These are phyloP conservation scores for Triticum dicoccoides DNA, from an alignment of 176 grass and related monocot species.

Conservation along the genomic window DNA sequence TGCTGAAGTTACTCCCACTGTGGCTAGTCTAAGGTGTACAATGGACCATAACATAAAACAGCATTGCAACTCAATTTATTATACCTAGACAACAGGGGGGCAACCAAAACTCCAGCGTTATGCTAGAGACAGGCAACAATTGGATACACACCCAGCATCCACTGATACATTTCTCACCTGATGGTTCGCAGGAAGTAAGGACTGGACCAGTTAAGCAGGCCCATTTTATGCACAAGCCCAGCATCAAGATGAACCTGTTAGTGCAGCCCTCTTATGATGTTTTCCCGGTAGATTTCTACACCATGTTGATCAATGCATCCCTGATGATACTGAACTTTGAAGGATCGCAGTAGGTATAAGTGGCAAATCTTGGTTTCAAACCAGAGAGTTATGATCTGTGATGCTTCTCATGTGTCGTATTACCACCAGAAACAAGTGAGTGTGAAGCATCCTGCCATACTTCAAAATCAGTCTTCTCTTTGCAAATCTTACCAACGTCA, in stretches of 20 bases:
- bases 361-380: not conserved
- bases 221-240: slow-evolving; percentile 16
- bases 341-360: slow-evolving; percentile 4
- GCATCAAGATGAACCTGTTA: slow-evolving; percentile 34
- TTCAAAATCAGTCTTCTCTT: slow-evolving; percentile 10
- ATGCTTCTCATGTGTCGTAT: not conserved
- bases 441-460: not conserved
- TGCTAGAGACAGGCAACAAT: not conserved
- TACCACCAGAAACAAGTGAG: slow-evolving; percentile 5
- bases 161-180: slow-evolving; percentile 40
- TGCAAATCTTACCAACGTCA: not conserved
- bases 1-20: too few relatives aligned
- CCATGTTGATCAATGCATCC: slow-evolving; percentile 25
- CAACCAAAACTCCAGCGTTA: slow-evolving; percentile 33
- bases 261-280: slow-evolving; percentile 16
- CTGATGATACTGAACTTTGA: slow-evolving; percentile 8
- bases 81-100: slow-evolving; percentile 32
- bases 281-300: slow-evolving; percentile 19
- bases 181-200: slow-evolving; percentile 37
- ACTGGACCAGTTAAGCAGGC: slow-evolving; percentile 20
- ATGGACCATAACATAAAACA: slow-evolving; percentile 31
- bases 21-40: too few relatives aligned
- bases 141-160: not conserved
- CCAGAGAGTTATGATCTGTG: not conserved
- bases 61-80: slow-evolving; percentile 20